Evolutionary conservation across 176 grass and related monocot genomes (phyloP).

Genomic region (Musa schizocarpa): DNA sequence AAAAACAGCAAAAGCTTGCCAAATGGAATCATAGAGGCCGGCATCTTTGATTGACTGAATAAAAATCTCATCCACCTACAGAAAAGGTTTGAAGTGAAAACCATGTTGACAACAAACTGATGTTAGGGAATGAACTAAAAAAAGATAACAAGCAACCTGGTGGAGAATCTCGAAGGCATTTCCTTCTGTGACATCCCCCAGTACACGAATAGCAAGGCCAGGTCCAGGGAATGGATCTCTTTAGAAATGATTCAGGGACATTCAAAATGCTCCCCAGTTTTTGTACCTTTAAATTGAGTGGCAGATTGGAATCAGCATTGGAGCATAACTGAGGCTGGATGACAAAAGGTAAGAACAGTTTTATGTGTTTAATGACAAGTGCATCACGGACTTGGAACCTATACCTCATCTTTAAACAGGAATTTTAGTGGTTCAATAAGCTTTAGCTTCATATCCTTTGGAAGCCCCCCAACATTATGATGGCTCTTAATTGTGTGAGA

Average conservation of each 20-base stretch:
- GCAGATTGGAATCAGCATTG: neutral
- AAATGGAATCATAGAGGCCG: conserved; percentile 69
- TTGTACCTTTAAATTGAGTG: conserved; percentile 39
- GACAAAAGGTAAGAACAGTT: neutral
- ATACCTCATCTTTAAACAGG: conserved; percentile 86
- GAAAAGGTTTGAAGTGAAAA: neutral
- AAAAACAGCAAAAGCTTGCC: conserved; percentile 89
- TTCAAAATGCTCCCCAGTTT: conserved; percentile 70
- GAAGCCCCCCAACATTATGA: conserved; percentile 86
- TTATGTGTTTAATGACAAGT: neutral
- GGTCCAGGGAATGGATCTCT: conserved; percentile 86
- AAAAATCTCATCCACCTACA: conserved; percentile 85
- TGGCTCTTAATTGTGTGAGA: conserved; percentile 94
- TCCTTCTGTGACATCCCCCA: conserved; percentile 88
- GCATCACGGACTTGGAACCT: neutral
- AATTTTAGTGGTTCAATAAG: conserved; percentile 84
- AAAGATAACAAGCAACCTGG: conserved; percentile 37
- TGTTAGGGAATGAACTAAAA: neutral
- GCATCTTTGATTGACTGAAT: conserved; percentile 85
- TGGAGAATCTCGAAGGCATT: conserved; percentile 77
- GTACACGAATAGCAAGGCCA: conserved; percentile 75
- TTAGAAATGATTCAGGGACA: conserved; percentile 85
- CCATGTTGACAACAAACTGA: conserved; percentile 4
- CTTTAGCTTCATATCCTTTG: conserved; percentile 72
- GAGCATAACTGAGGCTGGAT: neutral